phyloP scores from a whole-genome alignment of 1,139 yeast species.

The Fermentozyma sake region DNA sequence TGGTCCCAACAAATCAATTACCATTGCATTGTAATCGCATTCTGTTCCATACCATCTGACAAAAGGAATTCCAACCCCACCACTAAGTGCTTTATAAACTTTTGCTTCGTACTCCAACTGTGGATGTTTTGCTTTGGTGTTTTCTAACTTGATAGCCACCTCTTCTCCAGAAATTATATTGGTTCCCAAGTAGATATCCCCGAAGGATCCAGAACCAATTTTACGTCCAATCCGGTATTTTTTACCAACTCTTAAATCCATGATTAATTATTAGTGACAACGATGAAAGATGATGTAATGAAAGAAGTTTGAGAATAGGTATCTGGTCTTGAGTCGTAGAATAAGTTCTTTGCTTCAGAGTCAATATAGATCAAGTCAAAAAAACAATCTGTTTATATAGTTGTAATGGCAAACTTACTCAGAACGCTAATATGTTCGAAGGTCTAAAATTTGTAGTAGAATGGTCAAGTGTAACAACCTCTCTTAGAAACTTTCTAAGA shows the following conservation, averaged over 20 bases:
- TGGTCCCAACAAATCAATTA: constrained; percentile 92
- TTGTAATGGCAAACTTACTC: too few relatives aligned
- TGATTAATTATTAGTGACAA: too few relatives aligned
- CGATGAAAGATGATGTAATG: too few relatives aligned
- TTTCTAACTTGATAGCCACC: constrained; percentile 93
- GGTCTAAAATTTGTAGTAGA: too few relatives aligned
- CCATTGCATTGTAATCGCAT: constrained; percentile 95
- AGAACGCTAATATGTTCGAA: too few relatives aligned
- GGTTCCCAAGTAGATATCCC: constrained; percentile 91
- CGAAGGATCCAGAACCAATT: constrained; percentile 96
- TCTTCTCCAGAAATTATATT: constrained; percentile 95
- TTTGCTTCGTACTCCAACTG: constrained; percentile 96
- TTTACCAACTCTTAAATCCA: constrained; percentile 90
- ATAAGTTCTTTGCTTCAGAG: too few relatives aligned
- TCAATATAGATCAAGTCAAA: too few relatives aligned
- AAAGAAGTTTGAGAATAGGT: too few relatives aligned
- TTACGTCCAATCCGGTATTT: constrained; percentile 93
- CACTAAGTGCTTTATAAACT: constrained; percentile 89
- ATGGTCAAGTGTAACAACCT: too few relatives aligned
- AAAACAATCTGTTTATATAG: too few relatives aligned
- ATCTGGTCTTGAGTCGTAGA: too few relatives aligned
- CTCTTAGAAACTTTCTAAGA: too few relatives aligned
- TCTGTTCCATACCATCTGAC: constrained; percentile 98
- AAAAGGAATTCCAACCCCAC: constrained; percentile 97
- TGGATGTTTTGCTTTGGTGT: constrained; percentile 89